Percentiles rank a stretch among this genome's conserved stretches.
These are phyloP conservation scores for Grigorovia yakushimaensis DNA, from an alignment of 805 yeast species.

Conservation along the genomic window DNA sequence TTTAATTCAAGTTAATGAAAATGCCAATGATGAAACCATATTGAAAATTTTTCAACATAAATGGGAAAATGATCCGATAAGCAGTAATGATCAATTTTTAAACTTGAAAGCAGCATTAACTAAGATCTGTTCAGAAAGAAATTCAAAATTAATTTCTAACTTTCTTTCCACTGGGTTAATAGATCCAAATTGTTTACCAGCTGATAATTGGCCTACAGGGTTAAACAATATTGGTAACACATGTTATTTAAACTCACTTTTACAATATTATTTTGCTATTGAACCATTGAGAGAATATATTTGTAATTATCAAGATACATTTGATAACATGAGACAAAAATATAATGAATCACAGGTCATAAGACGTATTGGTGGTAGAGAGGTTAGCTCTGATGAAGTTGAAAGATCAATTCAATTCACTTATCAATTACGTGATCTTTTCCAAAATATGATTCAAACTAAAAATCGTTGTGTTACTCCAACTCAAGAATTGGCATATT, in stretches of 20 bases:
- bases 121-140: slow-evolving; percentile 42
- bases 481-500: slow-evolving; percentile 70
- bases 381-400: slow-evolving; percentile 68
- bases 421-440: slow-evolving; percentile 59
- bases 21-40: slow-evolving; percentile 44
- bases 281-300: slow-evolving; percentile 67
- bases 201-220: slow-evolving; percentile 79
- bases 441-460: slow-evolving; percentile 57
- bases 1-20: slow-evolving; percentile 38
- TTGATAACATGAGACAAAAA: slow-evolving; percentile 20
- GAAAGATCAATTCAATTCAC: slow-evolving; percentile 76
- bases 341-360: slow-evolving; percentile 4
- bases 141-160: slow-evolving; percentile 45
- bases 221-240: slow-evolving; percentile 92
- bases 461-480: slow-evolving; percentile 64
- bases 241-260: slow-evolving; percentile 81
- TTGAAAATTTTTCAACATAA: slow-evolving; percentile 26
- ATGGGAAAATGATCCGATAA: slow-evolving; percentile 20
- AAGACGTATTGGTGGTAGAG: slow-evolving; percentile 82
- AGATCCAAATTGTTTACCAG: slow-evolving; percentile 49
- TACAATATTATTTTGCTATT: slow-evolving; percentile 84
- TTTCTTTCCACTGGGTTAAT: slow-evolving; percentile 54
- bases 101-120: slow-evolving; percentile 49
- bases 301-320: slow-evolving; percentile 40
- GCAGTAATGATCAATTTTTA: slow-evolving; percentile 39